Evolutionary conservation across 2,329 filamentous ascomycete genomes (phyloP).

Genomic region (Alternaria dauci): DNA sequence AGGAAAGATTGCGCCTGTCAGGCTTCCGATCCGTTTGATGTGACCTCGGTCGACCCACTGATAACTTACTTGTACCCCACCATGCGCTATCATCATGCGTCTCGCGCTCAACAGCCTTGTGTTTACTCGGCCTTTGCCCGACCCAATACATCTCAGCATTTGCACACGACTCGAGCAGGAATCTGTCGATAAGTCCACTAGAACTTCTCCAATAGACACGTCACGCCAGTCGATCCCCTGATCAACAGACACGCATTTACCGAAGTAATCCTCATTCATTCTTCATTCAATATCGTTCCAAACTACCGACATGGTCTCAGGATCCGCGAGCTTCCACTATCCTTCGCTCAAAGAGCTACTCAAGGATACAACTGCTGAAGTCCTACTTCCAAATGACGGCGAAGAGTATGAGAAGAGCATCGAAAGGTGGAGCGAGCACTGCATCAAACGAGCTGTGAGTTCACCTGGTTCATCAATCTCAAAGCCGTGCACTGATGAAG

Average conservation of each 20-base stretch:
- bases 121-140: constrained; percentile 4
- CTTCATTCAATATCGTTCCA: background rate
- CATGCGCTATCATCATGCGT: background rate
- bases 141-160: background rate
- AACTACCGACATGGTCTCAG: constrained; percentile 20
- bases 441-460: constrained; percentile 39
- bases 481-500: background rate
- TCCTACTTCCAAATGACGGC: constrained; percentile 32
- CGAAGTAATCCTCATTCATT: background rate
- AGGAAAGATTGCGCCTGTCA: background rate
- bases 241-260: background rate
- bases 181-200: background rate
- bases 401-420: constrained; percentile 38
- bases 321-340: constrained; percentile 23
- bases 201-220: background rate
- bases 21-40: background rate
- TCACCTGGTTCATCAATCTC: too few relatives aligned
- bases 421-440: constrained; percentile 41
- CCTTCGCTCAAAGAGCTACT: constrained; percentile 31
- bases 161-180: background rate
- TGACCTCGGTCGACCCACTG: background rate
- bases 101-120: background rate
- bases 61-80: constrained; percentile 1
- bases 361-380: constrained; percentile 28
- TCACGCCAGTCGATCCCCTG: background rate